Evolutionary conservation across 2,329 filamentous ascomycete genomes (phyloP).

Genomic region (Pestalotiopsis sp.): DNA sequence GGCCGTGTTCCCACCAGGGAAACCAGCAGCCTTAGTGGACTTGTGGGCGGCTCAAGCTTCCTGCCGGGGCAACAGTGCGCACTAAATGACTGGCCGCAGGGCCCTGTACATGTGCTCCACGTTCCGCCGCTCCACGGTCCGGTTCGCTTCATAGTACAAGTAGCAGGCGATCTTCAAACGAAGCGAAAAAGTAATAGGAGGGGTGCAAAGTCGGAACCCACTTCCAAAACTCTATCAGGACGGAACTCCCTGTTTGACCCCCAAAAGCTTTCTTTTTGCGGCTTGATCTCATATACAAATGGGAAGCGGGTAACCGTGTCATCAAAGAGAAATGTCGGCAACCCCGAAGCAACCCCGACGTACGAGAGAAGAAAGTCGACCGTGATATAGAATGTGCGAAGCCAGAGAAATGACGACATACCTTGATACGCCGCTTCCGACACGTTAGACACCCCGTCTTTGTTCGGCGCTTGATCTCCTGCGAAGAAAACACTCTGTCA

Average conservation of each 20-base stretch:
- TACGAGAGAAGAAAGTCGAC: neutral
- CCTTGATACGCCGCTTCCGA: constrained; percentile 63
- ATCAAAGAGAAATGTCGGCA: neutral
- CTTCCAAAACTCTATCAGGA: constrained; percentile 45
- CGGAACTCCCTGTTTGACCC: neutral
- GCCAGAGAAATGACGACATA: constrained; percentile 37
- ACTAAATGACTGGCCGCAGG: neutral
- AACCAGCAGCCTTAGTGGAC: too few species aligned
- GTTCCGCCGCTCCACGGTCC: neutral
- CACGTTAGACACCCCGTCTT: constrained; percentile 65
- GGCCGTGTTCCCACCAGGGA: too few species aligned
- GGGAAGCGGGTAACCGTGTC: neutral
- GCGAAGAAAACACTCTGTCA: constrained; percentile 17
- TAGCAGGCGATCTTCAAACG: constrained; percentile 36
- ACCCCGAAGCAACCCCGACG: neutral
- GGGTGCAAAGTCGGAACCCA: constrained; percentile 14
- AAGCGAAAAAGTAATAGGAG: constrained; percentile 12
- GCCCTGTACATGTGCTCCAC: neutral
- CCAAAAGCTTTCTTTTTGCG: neutral
- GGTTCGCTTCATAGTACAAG: constrained; percentile 37
- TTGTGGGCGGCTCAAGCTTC: too few species aligned
- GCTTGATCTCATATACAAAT: neutral
- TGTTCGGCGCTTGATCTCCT: constrained; percentile 64
- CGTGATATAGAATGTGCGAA: constrained; percentile 7
- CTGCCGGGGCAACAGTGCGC: too few species aligned